phyloP scores from a whole-genome alignment of 2,329 filamentous ascomycete species.

The Myriosclerotinia scirpicola region DNA sequence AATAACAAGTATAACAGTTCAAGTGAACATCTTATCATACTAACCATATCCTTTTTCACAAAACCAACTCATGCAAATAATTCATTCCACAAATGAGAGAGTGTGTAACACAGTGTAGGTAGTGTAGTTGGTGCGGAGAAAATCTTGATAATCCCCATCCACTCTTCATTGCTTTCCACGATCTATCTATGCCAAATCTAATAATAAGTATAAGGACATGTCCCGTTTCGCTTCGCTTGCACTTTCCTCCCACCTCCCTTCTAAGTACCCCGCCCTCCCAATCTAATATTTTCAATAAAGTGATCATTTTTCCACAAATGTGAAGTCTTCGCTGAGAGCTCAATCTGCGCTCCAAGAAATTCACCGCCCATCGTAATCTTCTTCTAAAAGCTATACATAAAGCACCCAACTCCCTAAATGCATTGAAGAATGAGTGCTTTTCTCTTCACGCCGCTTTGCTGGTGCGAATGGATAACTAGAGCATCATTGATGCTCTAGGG shows the following conservation, averaged over 20 bases:
- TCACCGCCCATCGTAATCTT: not conserved
- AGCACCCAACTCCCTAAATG: not conserved
- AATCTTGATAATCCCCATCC: not conserved
- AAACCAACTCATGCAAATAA: too few species aligned
- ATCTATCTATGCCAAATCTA: slow-evolving; percentile 2
- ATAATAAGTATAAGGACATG: not conserved
- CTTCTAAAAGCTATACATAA: not conserved
- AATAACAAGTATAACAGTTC: too few species aligned
- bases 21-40: too few species aligned
- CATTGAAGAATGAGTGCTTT: not conserved
- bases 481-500: not conserved
- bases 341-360: not conserved
- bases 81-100: too few species aligned
- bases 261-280: not conserved
- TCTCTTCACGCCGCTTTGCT: not conserved
- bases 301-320: not conserved
- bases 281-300: not conserved
- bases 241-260: too few species aligned
- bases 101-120: too few species aligned
- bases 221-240: not conserved
- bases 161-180: not conserved
- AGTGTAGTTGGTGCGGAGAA: not conserved
- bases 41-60: too few species aligned
- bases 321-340: not conserved
- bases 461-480: not conserved